These are phyloP conservation scores for Ophiocordyceps camponoti-rufipedis DNA, from an alignment of 2,329 filamentous ascomycete genomes.

Conservation along the genomic window DNA sequence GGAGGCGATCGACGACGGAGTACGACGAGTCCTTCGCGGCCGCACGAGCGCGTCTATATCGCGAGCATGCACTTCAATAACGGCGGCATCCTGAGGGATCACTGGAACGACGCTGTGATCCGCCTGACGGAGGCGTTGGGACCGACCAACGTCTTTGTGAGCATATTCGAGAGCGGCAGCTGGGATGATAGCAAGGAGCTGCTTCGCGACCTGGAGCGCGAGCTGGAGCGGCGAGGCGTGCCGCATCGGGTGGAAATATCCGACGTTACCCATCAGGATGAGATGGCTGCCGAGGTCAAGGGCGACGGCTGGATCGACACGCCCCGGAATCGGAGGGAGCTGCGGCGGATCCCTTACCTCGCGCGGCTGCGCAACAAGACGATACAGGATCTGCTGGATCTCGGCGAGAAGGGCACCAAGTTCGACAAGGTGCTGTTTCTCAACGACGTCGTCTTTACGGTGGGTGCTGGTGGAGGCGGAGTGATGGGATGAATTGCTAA, in stretches of 20 bases:
- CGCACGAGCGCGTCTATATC: slow-evolving; percentile 39
- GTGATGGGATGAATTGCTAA: slow-evolving; percentile 5
- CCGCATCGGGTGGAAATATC: slow-evolving; percentile 36
- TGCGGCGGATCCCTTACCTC: slow-evolving; percentile 52
- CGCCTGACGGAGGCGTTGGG: slow-evolving; percentile 38
- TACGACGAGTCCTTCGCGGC: slow-evolving; percentile 7
- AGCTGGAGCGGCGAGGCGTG: slow-evolving; percentile 33
- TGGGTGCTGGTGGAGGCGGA: slow-evolving; percentile 6
- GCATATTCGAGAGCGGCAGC: slow-evolving; percentile 50
- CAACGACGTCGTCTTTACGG: slow-evolving; percentile 45
- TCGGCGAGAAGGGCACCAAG: slow-evolving; percentile 27
- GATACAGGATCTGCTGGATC: slow-evolving; percentile 36
- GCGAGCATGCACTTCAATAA: slow-evolving; percentile 53
- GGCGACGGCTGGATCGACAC: slow-evolving; percentile 46
- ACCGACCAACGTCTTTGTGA: slow-evolving; percentile 46
- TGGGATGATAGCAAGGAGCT: slow-evolving; percentile 49
- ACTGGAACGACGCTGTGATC: slow-evolving; percentile 45
- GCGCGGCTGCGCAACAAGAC: slow-evolving; percentile 44
- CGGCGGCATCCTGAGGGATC: slow-evolving; percentile 35
- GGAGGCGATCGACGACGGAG: slow-evolving; percentile 8
- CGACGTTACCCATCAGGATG: slow-evolving; percentile 38
- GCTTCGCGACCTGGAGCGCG: slow-evolving; percentile 34
- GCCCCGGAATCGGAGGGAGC: slow-evolving; percentile 29
- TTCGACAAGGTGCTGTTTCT: slow-evolving; percentile 43
- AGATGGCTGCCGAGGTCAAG: slow-evolving; percentile 24